A percentile compares a stretch with the other conserved stretches of the same genome.
Conservation (phyloP, 192 early-diverging fungal genomes). For the Umbelopsis sp. region DNA sequence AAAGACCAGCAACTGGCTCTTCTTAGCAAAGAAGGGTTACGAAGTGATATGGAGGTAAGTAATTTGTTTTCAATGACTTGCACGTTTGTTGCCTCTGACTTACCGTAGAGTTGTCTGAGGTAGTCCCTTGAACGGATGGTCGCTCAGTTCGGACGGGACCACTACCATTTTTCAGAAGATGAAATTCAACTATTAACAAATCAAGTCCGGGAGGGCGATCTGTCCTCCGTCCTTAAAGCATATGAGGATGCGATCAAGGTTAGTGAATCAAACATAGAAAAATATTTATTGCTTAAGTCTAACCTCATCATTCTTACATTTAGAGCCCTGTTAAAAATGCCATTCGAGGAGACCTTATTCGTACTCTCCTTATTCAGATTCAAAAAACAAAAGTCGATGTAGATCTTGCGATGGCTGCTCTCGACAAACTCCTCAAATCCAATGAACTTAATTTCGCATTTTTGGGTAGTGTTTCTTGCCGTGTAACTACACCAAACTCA, state of each 20-base stretch:
- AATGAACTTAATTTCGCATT: constrained; percentile 97
- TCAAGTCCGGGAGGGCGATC: constrained; percentile 75
- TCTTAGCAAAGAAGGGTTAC: constrained; percentile 72
- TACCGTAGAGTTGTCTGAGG: neutral
- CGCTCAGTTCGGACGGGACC: constrained; percentile 67
- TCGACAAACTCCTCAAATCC: constrained; percentile 90
- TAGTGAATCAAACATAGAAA: neutral
- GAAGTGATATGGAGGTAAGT: constrained; percentile 75
- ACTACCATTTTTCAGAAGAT: constrained; percentile 46
- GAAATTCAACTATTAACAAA: constrained; percentile 53
- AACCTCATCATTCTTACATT: neutral
- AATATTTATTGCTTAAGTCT: neutral
- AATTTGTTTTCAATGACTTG: neutral
- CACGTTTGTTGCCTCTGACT: too few relatives aligned
- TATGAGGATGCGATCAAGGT: constrained; percentile 82
- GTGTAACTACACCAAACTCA: neutral
- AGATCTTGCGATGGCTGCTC: constrained; percentile 85
- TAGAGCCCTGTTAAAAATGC: constrained; percentile 52
- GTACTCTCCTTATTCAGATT: constrained; percentile 77
- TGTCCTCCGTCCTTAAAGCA: constrained; percentile 73
- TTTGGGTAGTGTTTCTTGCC: constrained; percentile 47
- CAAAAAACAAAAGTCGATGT: constrained; percentile 97
- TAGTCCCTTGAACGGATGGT: constrained; percentile 91
- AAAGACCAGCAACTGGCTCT: constrained; percentile 76
- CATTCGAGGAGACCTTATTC: constrained; percentile 62